Evolutionary conservation across 2,329 filamentous ascomycete species (phyloP).

Genomic region (Aspergillus pseudoviridinutans): DNA sequence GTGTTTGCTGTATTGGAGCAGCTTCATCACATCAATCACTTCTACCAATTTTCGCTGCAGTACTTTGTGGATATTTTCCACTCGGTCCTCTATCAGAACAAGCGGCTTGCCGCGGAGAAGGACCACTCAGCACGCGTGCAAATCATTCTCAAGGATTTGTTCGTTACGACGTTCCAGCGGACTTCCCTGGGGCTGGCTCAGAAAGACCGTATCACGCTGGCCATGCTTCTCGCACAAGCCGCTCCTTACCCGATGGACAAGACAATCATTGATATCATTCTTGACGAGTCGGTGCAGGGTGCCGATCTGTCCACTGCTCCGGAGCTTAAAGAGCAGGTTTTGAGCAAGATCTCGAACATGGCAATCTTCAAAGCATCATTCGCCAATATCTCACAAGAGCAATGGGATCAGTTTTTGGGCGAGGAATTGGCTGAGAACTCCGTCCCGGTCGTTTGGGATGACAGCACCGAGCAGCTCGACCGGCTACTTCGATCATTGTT

Average conservation of each 20-base stretch:
- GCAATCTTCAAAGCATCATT: constrained; percentile 69
- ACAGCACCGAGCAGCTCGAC: constrained; percentile 62
- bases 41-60: constrained; percentile 98
- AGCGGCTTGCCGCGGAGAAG: constrained; percentile 64
- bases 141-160: constrained; percentile 85
- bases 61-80: constrained; percentile 99
- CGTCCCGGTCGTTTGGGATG: constrained; percentile 73
- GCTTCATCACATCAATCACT: constrained; percentile 96
- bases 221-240: constrained; percentile 90
- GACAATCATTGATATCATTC: constrained; percentile 75
- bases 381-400: constrained; percentile 55
- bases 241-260: constrained; percentile 97
- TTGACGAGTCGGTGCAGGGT: constrained; percentile 73
- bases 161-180: constrained; percentile 84
- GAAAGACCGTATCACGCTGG: constrained; percentile 89
- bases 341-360: constrained; percentile 66
- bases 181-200: constrained; percentile 92
- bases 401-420: constrained; percentile 77
- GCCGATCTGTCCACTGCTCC: constrained; percentile 71
- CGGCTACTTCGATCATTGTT: constrained; percentile 78
- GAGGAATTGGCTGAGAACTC: constrained; percentile 84
- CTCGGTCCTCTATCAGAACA: constrained; percentile 77
- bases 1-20: constrained; percentile 97
- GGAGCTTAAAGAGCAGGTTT: constrained; percentile 62
- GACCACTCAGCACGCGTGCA: constrained; percentile 79